Conservation (phyloP, 73 alveolate genomes). For the Paramecium sexaurelia region DNA sequence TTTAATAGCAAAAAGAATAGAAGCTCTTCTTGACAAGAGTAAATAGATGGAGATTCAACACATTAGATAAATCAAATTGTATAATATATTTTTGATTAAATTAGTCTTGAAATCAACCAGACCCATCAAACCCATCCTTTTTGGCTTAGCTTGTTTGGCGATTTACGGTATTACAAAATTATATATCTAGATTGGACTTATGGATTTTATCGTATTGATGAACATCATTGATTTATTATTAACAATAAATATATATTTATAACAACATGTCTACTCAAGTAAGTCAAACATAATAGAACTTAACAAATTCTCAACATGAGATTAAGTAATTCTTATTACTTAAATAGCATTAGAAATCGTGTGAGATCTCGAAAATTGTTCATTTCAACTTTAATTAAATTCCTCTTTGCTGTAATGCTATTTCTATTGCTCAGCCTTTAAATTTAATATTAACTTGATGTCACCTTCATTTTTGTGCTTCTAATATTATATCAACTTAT, state of each 20-base stretch:
- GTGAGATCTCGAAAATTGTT: neutral
- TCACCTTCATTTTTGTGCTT: neutral
- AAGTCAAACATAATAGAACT: neutral
- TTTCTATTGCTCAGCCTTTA: neutral
- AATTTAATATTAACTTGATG: neutral
- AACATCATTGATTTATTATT: constrained; percentile 63
- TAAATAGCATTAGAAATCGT: neutral
- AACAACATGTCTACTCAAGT: neutral
- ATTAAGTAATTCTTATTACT: neutral
- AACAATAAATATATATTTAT: neutral
- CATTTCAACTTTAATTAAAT: neutral
- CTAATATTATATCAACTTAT: neutral
- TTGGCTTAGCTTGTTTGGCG: constrained; percentile 6
- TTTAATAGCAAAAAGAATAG: constrained; percentile 30
- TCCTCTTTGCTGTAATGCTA: neutral
- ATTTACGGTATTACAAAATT: constrained; percentile 16
- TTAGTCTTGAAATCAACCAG: constrained; percentile 50
- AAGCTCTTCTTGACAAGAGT: constrained; percentile 56
- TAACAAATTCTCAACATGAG: neutral
- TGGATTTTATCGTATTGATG: constrained; percentile 63
- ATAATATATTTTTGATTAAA: neutral
- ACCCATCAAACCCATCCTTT: constrained; percentile 56
- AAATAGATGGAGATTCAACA: constrained; percentile 68
- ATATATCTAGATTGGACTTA: constrained; percentile 62
- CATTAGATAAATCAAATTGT: constrained; percentile 60